Evolutionary conservation across 2,329 filamentous ascomycete species (phyloP).

Genomic region (Fusarium secorum): DNA sequence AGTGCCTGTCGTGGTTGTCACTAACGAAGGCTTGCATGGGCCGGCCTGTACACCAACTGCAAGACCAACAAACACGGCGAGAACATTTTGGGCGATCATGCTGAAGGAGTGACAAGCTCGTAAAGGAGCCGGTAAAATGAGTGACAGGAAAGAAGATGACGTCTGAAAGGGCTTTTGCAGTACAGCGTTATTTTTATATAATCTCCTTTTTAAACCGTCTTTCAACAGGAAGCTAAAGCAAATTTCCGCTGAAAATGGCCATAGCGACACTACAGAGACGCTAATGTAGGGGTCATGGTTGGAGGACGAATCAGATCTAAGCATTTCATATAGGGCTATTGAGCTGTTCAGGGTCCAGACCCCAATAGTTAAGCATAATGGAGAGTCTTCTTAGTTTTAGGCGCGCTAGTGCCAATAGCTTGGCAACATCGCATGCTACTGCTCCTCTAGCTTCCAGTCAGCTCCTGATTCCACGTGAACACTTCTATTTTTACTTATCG

Average conservation of each 20-base stretch:
- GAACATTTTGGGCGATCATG: not conserved
- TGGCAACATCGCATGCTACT: not conserved
- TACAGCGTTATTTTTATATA: not conserved
- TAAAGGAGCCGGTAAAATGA: not conserved
- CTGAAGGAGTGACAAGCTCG: not conserved
- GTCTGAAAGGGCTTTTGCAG: not conserved
- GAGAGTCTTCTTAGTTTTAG: not conserved
- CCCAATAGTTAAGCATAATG: not conserved
- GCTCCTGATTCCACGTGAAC: not conserved
- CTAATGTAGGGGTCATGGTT: not conserved
- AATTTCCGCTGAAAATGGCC: not conserved
- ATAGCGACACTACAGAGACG: not conserved
- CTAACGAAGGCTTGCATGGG: not conserved
- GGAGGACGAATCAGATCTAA: not conserved
- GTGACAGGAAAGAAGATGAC: fast-evolving
- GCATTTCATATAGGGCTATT: not conserved
- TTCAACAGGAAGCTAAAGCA: not conserved
- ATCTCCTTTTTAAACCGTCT: not conserved
- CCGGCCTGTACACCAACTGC: not conserved
- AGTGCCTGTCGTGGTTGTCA: not conserved
- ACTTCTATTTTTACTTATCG: not conserved
- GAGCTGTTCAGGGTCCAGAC: not conserved
- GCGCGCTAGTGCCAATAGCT: not conserved
- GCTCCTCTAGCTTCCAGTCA: not conserved
- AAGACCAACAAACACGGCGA: not conserved